Evolutionary conservation across 352 stramenopile species (phyloP).

Genomic region (Phytophthora cryptogea): DNA sequence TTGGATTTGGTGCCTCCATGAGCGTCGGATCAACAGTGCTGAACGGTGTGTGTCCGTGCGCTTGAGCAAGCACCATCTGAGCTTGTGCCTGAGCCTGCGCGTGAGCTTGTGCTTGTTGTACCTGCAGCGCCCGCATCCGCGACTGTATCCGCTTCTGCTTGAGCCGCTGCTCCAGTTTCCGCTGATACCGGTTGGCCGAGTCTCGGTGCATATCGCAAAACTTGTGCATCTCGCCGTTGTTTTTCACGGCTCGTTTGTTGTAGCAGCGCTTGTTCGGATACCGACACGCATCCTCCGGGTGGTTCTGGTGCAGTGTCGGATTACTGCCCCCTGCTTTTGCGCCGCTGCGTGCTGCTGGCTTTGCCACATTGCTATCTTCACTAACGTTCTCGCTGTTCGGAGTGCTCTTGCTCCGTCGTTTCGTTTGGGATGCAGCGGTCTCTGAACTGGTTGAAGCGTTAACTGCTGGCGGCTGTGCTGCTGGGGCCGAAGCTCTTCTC

Average conservation of each 20-base stretch:
- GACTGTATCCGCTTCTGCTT: conserved; percentile 41
- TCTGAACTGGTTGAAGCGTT: conserved; percentile 13
- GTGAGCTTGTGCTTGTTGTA: conserved; percentile 23
- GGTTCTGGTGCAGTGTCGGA: conserved; percentile 20
- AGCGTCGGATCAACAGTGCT: conserved; percentile 2
- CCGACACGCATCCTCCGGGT: conserved; percentile 44
- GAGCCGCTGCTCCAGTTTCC: conserved; percentile 54
- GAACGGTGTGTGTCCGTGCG: conserved; percentile 5
- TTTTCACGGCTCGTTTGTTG: conserved; percentile 62
- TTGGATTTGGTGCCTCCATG: conserved; percentile 1
- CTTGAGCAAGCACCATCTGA: conserved; percentile 20
- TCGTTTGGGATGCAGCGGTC: conserved; percentile 4
- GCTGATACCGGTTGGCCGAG: conserved; percentile 66
- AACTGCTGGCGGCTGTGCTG: conserved; percentile 11
- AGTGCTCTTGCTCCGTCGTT: conserved; percentile 29
- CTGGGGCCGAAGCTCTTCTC: conserved; percentile 21
- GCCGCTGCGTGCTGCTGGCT: conserved; percentile 2
- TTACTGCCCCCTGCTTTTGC: conserved; percentile 17
- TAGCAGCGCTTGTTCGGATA: conserved; percentile 76
- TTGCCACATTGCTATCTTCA: conserved; percentile 15
- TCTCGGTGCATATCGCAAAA: conserved; percentile 67
- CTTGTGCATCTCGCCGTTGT: conserved; percentile 67
- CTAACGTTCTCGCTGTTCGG: conserved; percentile 33
- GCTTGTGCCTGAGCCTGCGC: conserved; percentile 21
- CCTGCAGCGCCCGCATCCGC: conserved; percentile 31